Evolutionary conservation across 2,329 filamentous ascomycete genomes (phyloP).

Genomic region (Fusarium acutatum): DNA sequence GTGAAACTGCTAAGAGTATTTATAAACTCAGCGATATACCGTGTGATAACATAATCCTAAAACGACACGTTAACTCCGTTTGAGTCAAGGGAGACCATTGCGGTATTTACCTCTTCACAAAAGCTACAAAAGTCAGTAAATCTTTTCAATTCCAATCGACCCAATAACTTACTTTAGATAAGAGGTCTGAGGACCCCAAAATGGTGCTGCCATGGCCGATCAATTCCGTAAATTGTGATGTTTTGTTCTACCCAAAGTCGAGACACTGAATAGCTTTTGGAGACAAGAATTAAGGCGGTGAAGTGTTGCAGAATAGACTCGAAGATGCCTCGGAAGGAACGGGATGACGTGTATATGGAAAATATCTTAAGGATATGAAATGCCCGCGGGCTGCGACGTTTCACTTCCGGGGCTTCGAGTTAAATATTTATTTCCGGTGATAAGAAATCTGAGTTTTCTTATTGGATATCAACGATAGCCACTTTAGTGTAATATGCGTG

Average conservation of each 20-base stretch:
- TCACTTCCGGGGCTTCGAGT: not conserved
- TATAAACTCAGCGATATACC: constrained; percentile 55
- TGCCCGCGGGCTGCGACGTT: not conserved
- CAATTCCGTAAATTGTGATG: not conserved
- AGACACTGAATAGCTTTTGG: not conserved
- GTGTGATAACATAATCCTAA: constrained; percentile 52
- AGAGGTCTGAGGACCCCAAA: constrained; percentile 46
- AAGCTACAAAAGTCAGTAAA: constrained; percentile 28
- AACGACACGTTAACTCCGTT: constrained; percentile 2
- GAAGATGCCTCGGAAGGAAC: constrained; percentile 1
- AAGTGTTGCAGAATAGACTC: constrained; percentile 12
- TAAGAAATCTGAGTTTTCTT: not conserved
- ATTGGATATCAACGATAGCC: not conserved
- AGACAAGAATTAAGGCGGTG: constrained; percentile 4
- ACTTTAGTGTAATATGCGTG: not conserved
- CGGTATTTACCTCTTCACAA: constrained; percentile 42
- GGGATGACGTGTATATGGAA: constrained; percentile 2
- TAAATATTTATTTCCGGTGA: not conserved
- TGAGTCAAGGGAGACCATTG: not conserved
- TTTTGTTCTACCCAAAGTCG: not conserved
- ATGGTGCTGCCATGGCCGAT: constrained; percentile 27
- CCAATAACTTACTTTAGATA: constrained; percentile 41
- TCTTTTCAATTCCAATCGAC: fast-evolving
- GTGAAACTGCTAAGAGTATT: constrained; percentile 54
- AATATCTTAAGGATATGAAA: not conserved